Evolutionary conservation across 768 basidiomycete species (phyloP).

Genomic region (Auriculariales sp.): DNA sequence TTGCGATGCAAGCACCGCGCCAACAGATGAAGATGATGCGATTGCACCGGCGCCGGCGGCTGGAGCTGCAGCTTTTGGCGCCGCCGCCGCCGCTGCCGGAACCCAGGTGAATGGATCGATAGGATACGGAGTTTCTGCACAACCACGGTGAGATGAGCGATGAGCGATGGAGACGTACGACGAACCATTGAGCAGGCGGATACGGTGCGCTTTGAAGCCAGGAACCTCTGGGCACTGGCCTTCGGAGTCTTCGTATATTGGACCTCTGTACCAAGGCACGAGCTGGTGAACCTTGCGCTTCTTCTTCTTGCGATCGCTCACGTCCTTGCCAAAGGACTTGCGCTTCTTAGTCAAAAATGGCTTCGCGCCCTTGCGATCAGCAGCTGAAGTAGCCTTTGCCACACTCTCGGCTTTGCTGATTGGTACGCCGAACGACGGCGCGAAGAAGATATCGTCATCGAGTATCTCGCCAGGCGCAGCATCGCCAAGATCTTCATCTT

Average conservation of each 20-base stretch:
- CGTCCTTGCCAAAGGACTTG: conserved; percentile 40
- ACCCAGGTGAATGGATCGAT: conserved; percentile 70
- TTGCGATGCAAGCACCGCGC: conserved; percentile 5
- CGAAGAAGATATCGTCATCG: conserved; percentile 16
- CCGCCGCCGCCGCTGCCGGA: conserved; percentile 30
- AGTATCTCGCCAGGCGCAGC: conserved; percentile 27
- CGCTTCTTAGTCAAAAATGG: conserved; percentile 36
- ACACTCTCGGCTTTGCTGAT: conserved; percentile 9
- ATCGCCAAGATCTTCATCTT: conserved; percentile 8
- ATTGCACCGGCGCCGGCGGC: conserved; percentile 13
- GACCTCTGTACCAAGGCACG: conserved; percentile 70
- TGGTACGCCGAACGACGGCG: conserved; percentile 12
- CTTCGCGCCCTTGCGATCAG: not conserved
- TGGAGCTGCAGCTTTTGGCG: conserved; percentile 16
- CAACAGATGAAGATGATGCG: conserved; percentile 7
- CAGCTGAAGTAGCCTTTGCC: not conserved
- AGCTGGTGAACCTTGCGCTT: conserved; percentile 66
- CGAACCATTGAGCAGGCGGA: conserved; percentile 77
- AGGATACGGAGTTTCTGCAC: conserved; percentile 51
- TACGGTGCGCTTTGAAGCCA: conserved; percentile 57
- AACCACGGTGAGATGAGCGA: conserved; percentile 1
- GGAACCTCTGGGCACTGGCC: conserved; percentile 54
- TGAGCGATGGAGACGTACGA: not conserved
- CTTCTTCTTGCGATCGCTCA: conserved; percentile 44
- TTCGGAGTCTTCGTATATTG: conserved; percentile 59